Evolutionary conservation across 306 rosid genomes (phyloP), one percentile per base, ranked within the genome.

Genomic region (Quillaja saponaria): DNA sequence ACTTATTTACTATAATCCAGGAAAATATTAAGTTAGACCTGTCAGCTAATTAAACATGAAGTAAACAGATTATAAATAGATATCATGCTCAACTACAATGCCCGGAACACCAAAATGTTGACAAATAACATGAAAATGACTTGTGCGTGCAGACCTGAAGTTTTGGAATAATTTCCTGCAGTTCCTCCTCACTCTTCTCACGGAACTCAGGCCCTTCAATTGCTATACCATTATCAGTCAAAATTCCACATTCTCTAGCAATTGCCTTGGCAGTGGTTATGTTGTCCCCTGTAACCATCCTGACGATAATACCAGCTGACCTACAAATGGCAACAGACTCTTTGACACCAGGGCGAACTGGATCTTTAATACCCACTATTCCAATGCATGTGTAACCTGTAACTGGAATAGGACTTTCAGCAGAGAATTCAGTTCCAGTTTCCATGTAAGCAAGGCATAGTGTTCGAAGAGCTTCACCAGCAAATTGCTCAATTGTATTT

Each of bases 261-360:
- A 92, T 92, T 40, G 99, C 99, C 85, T 87, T 89, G 52, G 99
- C 99, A 56, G 99, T 92, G 68, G 76, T 81, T 79, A 92, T 89
- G 78, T 92, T 92, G 73, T 89, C 99, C 55, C 99, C 99, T 3
- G 97, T 92, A 55, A 92, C 99, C 99, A 92, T 89, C 68, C 97
- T 74, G 45, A 89, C 99, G 52, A 75, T 74, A 58, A 92, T 87
- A 66, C 96, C 96, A 64, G 99, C 99, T 15, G 99, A 71, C 82
- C 83, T 89, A 80, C 97, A 92, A 70, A 89, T 87, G 52, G 80
- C 95, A 53, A 92, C 97, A 16, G 99, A 92, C 63, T 92, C 95
- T 72, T 76, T 86, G 65, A 92, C 97, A 59, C 99, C 97, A 3
- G 95, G 89, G 46, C 97, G 97, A 64, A 92, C 95, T 7, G 99